These are phyloP conservation scores for Vitis hybrid DNA, from an alignment of 177 flowering plant species.

Conservation along the genomic window DNA sequence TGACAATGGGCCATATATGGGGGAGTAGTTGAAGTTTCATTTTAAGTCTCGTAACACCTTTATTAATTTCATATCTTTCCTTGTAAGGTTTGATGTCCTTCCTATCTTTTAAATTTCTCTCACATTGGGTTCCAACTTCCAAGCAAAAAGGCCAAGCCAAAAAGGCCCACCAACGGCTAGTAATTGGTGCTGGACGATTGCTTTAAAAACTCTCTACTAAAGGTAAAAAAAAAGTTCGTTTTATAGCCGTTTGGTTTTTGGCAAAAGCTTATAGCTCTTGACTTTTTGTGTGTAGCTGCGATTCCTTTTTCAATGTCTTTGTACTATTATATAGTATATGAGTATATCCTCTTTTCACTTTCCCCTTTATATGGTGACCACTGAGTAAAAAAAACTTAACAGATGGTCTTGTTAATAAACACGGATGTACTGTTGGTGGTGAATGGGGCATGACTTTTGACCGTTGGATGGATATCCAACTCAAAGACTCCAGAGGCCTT, in stretches of 20 bases:
- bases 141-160: neutral
- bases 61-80: neutral
- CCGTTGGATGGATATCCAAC: too few relatives aligned
- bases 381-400: neutral
- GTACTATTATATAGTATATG: too few relatives aligned
- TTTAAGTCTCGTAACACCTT: neutral
- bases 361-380: too few relatives aligned
- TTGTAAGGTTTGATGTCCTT: neutral
- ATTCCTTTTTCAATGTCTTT: neutral
- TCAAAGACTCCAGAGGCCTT: too few relatives aligned
- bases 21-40: neutral
- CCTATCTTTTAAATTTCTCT: neutral
- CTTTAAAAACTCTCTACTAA: neutral
- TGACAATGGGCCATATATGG: neutral
- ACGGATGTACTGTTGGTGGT: neutral
- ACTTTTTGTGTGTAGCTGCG: neutral
- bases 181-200: neutral
- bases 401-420: too few relatives aligned
- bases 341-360: too few relatives aligned
- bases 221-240: neutral
- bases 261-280: neutral
- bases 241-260: neutral
- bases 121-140: neutral
- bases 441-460: too few relatives aligned
- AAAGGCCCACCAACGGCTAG: conserved; percentile 6